phyloP scores from a whole-genome alignment of 2,329 filamentous ascomycete species.

The Diaporthe sp. region DNA sequence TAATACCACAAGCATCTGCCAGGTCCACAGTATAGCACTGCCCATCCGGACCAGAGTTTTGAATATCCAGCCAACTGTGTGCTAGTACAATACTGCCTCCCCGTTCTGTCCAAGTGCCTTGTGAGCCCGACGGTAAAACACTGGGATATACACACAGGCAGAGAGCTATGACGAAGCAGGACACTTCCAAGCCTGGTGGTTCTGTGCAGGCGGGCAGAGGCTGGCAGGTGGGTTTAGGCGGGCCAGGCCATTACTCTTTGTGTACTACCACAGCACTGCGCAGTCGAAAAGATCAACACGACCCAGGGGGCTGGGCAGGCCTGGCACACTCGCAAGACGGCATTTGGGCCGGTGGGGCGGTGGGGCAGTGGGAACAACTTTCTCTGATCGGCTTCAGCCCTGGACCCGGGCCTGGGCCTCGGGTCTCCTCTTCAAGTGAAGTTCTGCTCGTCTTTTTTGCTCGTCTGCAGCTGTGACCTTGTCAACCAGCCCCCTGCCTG shows the following conservation, averaged over 20 bases:
- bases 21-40: too few species aligned
- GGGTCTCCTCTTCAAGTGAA: background rate
- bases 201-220: background rate
- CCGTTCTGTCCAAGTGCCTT: too few species aligned
- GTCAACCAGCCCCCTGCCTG: background rate
- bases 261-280: too few species aligned
- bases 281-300: background rate
- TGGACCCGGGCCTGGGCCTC: conserved; percentile 5
- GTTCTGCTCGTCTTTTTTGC: too few species aligned
- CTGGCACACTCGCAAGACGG: background rate
- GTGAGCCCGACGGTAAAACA: conserved; percentile 9
- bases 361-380: background rate
- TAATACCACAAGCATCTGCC: too few species aligned
- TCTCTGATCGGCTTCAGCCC: background rate
- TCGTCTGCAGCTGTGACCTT: too few species aligned
- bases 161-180: conserved; percentile 16
- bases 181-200: background rate
- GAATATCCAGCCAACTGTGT: too few species aligned
- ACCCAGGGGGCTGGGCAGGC: conserved; percentile 7
- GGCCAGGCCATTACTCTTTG: background rate
- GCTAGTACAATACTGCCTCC: too few species aligned
- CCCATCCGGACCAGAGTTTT: too few species aligned
- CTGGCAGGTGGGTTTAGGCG: background rate
- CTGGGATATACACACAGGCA: background rate
- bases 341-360: background rate